Conservation (phyloP, 106 monocot genomes). For the Gastrodia elata region DNA sequence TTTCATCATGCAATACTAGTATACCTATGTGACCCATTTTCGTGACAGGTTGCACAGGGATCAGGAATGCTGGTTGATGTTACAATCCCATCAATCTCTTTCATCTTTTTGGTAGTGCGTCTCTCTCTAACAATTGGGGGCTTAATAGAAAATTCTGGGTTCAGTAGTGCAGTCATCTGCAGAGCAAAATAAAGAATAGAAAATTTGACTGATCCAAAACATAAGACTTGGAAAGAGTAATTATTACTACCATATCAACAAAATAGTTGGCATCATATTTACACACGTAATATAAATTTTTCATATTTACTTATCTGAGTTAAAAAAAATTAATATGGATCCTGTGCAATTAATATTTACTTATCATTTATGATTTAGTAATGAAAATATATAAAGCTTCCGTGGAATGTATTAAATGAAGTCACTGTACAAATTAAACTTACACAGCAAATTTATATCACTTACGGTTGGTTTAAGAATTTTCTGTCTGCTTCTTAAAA, state of each 20-base stretch:
- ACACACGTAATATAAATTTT: no score
- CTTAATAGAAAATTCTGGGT: constrained; percentile 28
- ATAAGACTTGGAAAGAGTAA: background rate
- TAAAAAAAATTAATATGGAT: no score
- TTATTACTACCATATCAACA: background rate
- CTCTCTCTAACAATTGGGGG: constrained; percentile 42
- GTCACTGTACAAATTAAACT: background rate
- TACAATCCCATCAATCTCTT: constrained; percentile 46
- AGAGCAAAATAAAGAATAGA: background rate
- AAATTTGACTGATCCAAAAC: constrained; percentile 1
- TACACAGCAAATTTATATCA: background rate
- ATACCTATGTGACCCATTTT: constrained; percentile 30
- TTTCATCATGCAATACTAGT: background rate
- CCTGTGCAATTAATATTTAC: no score
- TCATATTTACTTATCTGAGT: no score
- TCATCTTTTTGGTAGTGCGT: constrained; percentile 28
- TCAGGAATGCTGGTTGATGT: constrained; percentile 26
- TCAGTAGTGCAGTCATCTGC: constrained; percentile 33
- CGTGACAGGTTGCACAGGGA: constrained; percentile 18
- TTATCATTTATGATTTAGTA: background rate
- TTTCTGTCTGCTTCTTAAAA: no score
- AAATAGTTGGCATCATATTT: no score
- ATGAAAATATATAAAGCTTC: background rate
- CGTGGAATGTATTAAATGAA: background rate
- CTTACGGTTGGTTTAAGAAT: no score